Base-by-base conservation (phyloP, 1,284 basidiomycete genomes). In the Tylopilus orsonianus region DNA sequence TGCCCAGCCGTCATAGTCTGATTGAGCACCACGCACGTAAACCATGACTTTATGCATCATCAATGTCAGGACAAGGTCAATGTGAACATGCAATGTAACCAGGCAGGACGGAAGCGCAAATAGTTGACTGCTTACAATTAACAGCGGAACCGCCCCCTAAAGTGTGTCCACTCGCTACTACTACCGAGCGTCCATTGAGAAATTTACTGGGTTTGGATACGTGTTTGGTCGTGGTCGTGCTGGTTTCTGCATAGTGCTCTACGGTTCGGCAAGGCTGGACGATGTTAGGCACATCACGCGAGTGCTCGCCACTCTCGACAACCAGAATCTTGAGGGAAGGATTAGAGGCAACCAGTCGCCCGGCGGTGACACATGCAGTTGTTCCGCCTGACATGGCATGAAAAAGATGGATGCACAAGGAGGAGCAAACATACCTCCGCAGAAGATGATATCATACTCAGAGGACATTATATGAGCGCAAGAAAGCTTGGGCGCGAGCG, bases 1-100 rank as follows among this genome's bases (percentile, higher is more conserved):
- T 54, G 74, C 72, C 80, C 80, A 82, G 41, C 74, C 77, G 44
- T 81, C 78, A 46, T 75, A 82, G 55, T 83, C 80, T 1, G 79
- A 80, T 4, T 74, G 72, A 23, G 75, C 64, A 0, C 75, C 74
- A 7, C 81, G 75, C 5, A 72, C 75, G 50, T 83, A 83, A 59
- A 78, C 71, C 48, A 72, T 67, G 55, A 78, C 80, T 83, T 43
- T 9, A 34, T 19, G 22, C 5, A 43, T 5, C 16, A 18, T 22
- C 24, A 45, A 16, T 8, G 23, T 2, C 27, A 16, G 23, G 18
- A 16, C 9, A 7, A 24, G 38, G 4, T n/a, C 18, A 12, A 29
- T 19, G 30, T 24, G 16, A 5, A 14, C 20, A 9, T 8, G 10
- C 14, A 24, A 24, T n/a, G 40, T 29, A 26, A 4, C 26, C 9